phyloP scores from a whole-genome alignment of 805 yeast genomes.

The Candida sithepensis region DNA sequence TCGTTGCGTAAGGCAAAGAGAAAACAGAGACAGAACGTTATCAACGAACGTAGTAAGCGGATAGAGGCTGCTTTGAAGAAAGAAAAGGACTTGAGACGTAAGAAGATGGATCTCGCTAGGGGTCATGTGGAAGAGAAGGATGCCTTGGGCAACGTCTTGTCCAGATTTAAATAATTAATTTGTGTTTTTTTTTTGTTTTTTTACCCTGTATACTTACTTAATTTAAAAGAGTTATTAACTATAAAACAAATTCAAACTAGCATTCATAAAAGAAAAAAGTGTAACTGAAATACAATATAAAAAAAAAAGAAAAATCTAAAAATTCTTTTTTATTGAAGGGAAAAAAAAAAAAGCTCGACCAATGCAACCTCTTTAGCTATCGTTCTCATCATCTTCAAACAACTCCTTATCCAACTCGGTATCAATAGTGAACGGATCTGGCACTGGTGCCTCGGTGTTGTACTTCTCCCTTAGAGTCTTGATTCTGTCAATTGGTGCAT shows the following conservation, averaged over 20 bases:
- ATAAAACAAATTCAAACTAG: too few species aligned
- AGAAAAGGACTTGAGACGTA: slow-evolving; percentile 69
- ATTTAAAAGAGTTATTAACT: too few species aligned
- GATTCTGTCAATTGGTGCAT: slow-evolving; percentile 59
- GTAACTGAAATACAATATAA: not conserved
- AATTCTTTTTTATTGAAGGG: too few species aligned
- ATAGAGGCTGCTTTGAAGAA: slow-evolving; percentile 67
- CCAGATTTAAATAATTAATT: slow-evolving; percentile 40
- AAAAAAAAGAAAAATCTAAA: not conserved
- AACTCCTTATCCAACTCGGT: slow-evolving; percentile 34
- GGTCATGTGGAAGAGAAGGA: slow-evolving; percentile 54
- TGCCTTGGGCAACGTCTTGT: slow-evolving; percentile 44
- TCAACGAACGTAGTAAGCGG: slow-evolving; percentile 79
- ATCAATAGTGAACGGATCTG: slow-evolving; percentile 64
- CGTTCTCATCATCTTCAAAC: slow-evolving; percentile 22
- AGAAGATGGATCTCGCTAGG: slow-evolving; percentile 39
- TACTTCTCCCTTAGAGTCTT: slow-evolving; percentile 81
- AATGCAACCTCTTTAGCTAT: not conserved
- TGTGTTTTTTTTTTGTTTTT: too few species aligned
- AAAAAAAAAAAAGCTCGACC: too few species aligned
- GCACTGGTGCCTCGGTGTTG: slow-evolving; percentile 69
- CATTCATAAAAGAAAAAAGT: not conserved
- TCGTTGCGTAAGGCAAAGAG: slow-evolving; percentile 75
- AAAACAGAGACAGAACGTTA: slow-evolving; percentile 79
- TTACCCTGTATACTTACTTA: too few species aligned